Percentiles rank a stretch among this genome's conserved stretches.
Conservation (phyloP, 192 early-diverging fungal species). For the Phycomyces blakesleeanus region DNA sequence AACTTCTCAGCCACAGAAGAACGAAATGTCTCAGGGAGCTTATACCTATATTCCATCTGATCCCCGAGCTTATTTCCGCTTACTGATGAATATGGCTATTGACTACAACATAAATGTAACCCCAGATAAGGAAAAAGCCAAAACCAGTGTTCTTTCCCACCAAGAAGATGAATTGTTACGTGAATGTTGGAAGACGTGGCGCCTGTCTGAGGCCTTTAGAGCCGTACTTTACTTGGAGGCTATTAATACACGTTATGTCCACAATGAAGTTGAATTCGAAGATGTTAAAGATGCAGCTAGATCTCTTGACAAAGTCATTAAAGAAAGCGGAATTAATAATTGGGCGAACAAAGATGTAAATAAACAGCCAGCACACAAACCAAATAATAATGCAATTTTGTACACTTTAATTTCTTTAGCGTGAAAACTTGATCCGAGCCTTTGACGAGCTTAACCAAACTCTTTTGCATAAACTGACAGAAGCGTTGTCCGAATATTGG, state of each 20-base stretch:
- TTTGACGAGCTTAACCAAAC: constrained; percentile 47
- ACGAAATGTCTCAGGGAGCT: constrained; percentile 18
- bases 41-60: constrained; percentile 55
- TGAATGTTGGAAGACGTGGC: constrained; percentile 68
- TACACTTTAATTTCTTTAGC: too few species aligned
- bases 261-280: constrained; percentile 28
- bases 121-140: constrained; percentile 36
- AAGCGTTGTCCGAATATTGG: constrained; percentile 32
- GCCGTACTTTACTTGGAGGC: constrained; percentile 49
- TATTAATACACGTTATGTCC: constrained; percentile 43
- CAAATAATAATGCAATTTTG: too few species aligned
- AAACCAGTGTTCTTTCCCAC: constrained; percentile 46
- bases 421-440: constrained; percentile 40
- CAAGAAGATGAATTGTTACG: constrained; percentile 54
- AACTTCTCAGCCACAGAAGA: too few species aligned
- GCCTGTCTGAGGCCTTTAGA: constrained; percentile 51
- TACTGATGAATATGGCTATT: constrained; percentile 59
- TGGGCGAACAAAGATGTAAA: constrained; percentile 59
- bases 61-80: constrained; percentile 55
- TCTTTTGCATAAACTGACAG: constrained; percentile 22
- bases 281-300: constrained; percentile 36
- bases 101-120: constrained; percentile 48
- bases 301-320: constrained; percentile 40
- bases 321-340: constrained; percentile 40
- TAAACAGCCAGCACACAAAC: too few species aligned